A percentile compares a stretch with the other conserved stretches of the same genome.
Conservation (phyloP, 495 filamentous ascomycete genomes). For the Talaromyces wortmannii region DNA sequence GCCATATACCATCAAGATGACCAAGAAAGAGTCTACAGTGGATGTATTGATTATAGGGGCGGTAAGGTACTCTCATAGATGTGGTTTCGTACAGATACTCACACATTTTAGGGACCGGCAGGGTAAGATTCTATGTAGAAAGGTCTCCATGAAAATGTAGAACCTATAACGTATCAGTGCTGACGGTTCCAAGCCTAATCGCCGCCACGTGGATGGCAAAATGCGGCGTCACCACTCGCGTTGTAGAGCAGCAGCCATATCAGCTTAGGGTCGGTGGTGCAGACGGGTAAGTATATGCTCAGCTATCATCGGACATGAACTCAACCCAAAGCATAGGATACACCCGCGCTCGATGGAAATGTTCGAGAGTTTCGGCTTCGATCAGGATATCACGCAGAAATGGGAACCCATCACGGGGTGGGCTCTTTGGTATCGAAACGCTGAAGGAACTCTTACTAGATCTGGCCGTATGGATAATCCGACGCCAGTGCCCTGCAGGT, state of each 20-base stretch:
- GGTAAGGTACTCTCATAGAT: not conserved
- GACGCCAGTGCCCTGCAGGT: slow-evolving; percentile 17
- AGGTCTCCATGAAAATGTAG: not conserved
- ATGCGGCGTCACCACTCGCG: slow-evolving; percentile 42
- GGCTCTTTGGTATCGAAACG: slow-evolving; percentile 11
- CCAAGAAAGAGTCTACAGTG: not conserved
- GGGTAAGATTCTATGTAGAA: not conserved
- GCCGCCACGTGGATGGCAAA: slow-evolving; percentile 51
- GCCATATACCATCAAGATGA: not conserved
- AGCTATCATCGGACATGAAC: not conserved
- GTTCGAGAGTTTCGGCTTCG: slow-evolving; percentile 54
- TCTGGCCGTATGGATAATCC: slow-evolving; percentile 45
- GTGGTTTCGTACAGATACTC: not conserved
- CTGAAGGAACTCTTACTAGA: slow-evolving; percentile 37
- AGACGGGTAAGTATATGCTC: slow-evolving; percentile 5
- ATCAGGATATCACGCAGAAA: slow-evolving; percentile 27
- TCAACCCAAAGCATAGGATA: not conserved
- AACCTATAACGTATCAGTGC: not conserved
- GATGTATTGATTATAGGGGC: not conserved
- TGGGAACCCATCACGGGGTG: not conserved
- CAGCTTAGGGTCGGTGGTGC: slow-evolving; percentile 5
- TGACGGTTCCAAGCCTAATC: slow-evolving; percentile 27
- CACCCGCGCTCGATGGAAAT: slow-evolving; percentile 43
- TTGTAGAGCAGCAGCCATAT: slow-evolving; percentile 44
- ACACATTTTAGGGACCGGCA: not conserved